Evolutionary conservation across 768 basidiomycete species (phyloP).

Genomic region (Mycena epipterygia): DNA sequence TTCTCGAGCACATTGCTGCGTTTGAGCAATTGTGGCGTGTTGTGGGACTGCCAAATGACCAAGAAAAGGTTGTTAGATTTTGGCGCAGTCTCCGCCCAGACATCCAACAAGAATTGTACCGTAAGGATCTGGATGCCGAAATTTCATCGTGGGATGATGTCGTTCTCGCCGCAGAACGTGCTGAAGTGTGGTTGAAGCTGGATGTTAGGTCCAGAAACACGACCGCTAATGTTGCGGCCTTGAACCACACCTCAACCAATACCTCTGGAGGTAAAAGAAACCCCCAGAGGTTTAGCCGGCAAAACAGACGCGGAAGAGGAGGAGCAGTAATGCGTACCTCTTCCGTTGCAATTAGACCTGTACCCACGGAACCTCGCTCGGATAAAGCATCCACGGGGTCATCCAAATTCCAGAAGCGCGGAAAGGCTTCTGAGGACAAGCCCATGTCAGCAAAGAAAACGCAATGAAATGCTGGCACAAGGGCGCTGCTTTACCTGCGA

Average conservation of each 20-base stretch:
- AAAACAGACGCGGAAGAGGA: too few relatives aligned
- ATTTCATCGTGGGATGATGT: conserved; percentile 35
- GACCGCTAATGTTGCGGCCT: not conserved
- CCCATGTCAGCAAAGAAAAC: not conserved
- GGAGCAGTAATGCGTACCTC: too few relatives aligned
- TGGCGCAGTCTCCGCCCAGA: conserved; percentile 44
- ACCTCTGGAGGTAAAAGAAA: too few relatives aligned
- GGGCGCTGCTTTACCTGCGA: conserved; percentile 46
- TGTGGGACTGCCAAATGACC: conserved; percentile 33
- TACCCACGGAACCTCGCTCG: too few relatives aligned
- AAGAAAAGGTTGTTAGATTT: conserved; percentile 37
- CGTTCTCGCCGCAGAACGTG: conserved; percentile 39
- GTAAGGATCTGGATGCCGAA: conserved; percentile 33
- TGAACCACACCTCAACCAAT: too few relatives aligned
- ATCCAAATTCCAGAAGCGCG: too few relatives aligned
- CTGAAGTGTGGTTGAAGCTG: not conserved
- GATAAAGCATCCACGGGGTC: not conserved
- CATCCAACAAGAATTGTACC: conserved; percentile 38
- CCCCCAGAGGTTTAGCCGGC: too few relatives aligned
- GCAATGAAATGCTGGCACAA: conserved; percentile 35
- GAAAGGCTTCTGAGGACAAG: too few relatives aligned
- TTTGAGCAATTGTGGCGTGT: conserved; percentile 36
- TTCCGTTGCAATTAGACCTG: too few relatives aligned
- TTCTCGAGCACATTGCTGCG: conserved; percentile 41
- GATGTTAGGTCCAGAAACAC: too few relatives aligned